Evolutionary conservation across 306 rosid genomes (phyloP).

Genomic region (Cucumis melo): DNA sequence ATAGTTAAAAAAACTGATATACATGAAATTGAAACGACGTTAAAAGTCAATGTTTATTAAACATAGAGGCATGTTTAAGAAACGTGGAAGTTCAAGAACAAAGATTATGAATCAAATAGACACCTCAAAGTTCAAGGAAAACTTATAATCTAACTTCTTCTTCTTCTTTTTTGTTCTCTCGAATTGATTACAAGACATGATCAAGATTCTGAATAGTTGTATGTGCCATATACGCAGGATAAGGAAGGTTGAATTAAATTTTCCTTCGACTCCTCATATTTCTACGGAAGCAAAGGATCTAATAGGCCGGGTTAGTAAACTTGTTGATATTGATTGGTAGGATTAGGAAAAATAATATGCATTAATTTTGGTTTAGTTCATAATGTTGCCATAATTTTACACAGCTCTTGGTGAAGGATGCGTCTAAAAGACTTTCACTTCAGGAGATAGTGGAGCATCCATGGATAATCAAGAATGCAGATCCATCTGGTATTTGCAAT

Average conservation of each 20-base stretch:
- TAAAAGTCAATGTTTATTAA: too few species aligned
- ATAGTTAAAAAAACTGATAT: too few species aligned
- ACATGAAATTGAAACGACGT: too few species aligned
- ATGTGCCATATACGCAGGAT: slow-evolving; percentile 34
- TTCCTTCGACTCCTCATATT: slow-evolving; percentile 44
- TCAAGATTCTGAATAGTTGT: neutral
- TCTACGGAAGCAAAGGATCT: slow-evolving; percentile 62
- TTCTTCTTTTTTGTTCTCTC: too few species aligned
- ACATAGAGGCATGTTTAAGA: too few species aligned
- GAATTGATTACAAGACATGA: neutral
- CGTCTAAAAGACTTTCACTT: slow-evolving; percentile 63
- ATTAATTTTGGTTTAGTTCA: neutral
- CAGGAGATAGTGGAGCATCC: slow-evolving; percentile 72
- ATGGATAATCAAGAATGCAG: slow-evolving; percentile 67
- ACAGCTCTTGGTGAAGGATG: slow-evolving; percentile 80
- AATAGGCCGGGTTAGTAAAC: slow-evolving; percentile 41
- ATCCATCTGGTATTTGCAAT: slow-evolving; percentile 37
- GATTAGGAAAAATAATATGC: neutral
- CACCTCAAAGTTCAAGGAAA: too few species aligned
- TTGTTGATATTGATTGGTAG: neutral
- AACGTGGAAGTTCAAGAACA: too few species aligned
- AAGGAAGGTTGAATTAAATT: slow-evolving; percentile 46
- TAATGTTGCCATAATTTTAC: neutral
- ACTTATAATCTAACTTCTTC: too few species aligned
- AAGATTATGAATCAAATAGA: too few species aligned